Conservation (phyloP, 257 asterid species). For the Solanum sparsipilum region DNA sequence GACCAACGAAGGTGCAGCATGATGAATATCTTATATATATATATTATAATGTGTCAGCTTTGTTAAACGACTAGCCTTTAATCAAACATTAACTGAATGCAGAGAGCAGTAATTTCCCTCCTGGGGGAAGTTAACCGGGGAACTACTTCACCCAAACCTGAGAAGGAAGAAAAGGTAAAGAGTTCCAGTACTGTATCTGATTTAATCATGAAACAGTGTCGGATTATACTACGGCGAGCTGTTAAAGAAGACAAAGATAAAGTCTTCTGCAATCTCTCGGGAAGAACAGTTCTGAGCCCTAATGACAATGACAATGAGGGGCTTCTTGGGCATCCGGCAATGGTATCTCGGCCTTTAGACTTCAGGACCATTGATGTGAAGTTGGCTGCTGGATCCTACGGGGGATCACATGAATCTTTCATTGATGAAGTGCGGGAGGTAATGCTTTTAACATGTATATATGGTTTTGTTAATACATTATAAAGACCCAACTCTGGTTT, state of each 20-base stretch:
- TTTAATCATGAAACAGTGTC: conserved; percentile 77
- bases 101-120: conserved; percentile 89
- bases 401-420: conserved; percentile 85
- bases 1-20: conserved; percentile 86
- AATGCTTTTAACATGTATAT: conserved; percentile 3
- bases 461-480: neutral
- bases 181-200: conserved; percentile 39
- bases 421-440: conserved; percentile 95
- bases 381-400: conserved; percentile 85
- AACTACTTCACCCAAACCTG: conserved; percentile 44
- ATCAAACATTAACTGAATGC: conserved; percentile 20
- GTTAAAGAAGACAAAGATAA: conserved; percentile 65
- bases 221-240: conserved; percentile 63
- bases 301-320: conserved; percentile 78
- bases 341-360: conserved; percentile 92
- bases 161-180: conserved; percentile 57
- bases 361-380: conserved; percentile 88
- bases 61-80: neutral
- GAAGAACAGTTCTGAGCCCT: conserved; percentile 52
- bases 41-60: neutral
- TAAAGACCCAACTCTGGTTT: neutral
- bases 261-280: conserved; percentile 85
- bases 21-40: neutral
- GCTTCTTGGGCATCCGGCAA: conserved; percentile 78
- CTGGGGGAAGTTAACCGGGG: conserved; percentile 47